Base-by-base conservation (phyloP, 176 grass and related monocot species). In the Leersia perrieri region DNA sequence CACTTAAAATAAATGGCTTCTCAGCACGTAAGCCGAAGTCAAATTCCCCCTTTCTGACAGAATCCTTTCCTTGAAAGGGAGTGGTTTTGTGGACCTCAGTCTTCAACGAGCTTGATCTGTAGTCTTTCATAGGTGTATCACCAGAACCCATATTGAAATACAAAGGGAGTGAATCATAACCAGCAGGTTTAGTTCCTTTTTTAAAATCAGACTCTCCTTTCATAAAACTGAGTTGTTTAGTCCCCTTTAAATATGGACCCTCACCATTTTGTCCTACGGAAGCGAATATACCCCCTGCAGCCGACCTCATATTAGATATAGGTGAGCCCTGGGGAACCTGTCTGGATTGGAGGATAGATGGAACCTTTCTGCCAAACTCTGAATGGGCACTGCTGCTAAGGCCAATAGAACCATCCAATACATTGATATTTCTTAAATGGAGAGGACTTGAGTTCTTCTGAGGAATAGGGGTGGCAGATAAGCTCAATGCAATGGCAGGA, bases 321-420 rank as follows among this genome's bases (percentile, higher is more conserved):
- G 80, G 72, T 29, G 67, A 75, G 49, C 66, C 86, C 35, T 64
- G 86, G 29, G 83, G 39, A 51, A 78, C 33, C 49, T 78, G 72
- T 44, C 72, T 78, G 29, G n/a, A 79, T 34, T 94, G 88, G 58
- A 91, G 79, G 70, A 91, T 62, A 76, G 86, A 81, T 73, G 92
- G 62, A 73, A 64, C 64, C 86, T 87, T 94, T 76, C 86, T 78
- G 16, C 70, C 79, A 91, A 79, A 84, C 34, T 87, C 80, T 30
- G 77, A 70, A 64, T 11, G 42, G 25, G n/a, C 15, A 65, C 75
- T 82, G 71, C 80, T 68, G 44, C 42, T 84, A 67, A 63, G 53
- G 33, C 51, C 87, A 65, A 45, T 57, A 85, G 74, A 79, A 83
- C 71, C 36, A 70, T 73, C n/a, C 4, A 42, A 55, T 38, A 60